These are phyloP conservation scores for Dionaea muscipula DNA, from an alignment of 179 eudicot genomes.

Conservation along the genomic window DNA sequence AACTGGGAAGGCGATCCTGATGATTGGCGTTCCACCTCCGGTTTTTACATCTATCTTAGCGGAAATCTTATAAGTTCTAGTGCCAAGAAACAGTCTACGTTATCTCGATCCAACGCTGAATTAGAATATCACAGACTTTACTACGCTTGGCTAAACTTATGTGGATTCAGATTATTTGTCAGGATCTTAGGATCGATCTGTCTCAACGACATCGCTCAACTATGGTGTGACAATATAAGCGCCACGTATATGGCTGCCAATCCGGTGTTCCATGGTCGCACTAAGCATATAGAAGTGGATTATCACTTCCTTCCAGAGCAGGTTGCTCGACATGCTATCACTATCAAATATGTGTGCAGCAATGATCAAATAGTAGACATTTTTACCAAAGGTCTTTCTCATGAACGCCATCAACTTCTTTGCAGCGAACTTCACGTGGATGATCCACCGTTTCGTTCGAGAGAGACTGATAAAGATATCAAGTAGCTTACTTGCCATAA, in stretches of 20 bases:
- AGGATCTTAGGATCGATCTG: not conserved
- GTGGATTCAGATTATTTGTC: not conserved
- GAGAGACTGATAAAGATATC: too few species aligned
- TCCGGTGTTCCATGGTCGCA: not conserved
- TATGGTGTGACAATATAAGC: not conserved
- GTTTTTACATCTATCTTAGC: not conserved
- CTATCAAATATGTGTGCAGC: too few species aligned
- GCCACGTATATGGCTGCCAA: not conserved
- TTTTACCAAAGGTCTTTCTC: too few species aligned
- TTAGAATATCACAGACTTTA: not conserved
- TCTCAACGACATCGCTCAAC: not conserved
- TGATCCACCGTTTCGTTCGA: too few species aligned
- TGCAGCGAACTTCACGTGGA: too few species aligned
- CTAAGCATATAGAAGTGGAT: not conserved
- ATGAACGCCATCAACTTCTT: too few species aligned
- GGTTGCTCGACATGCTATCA: too few species aligned
- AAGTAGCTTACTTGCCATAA: too few species aligned
- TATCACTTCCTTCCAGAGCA: not conserved
- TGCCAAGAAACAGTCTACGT: not conserved
- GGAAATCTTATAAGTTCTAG: not conserved
- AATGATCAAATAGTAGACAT: too few species aligned
- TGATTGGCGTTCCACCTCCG: not conserved
- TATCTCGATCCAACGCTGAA: not conserved
- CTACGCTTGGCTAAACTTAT: not conserved
- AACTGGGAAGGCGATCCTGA: not conserved